These are phyloP conservation scores for Geoglossum glabrum DNA, from an alignment of 495 filamentous ascomycete genomes.

Conservation along the genomic window DNA sequence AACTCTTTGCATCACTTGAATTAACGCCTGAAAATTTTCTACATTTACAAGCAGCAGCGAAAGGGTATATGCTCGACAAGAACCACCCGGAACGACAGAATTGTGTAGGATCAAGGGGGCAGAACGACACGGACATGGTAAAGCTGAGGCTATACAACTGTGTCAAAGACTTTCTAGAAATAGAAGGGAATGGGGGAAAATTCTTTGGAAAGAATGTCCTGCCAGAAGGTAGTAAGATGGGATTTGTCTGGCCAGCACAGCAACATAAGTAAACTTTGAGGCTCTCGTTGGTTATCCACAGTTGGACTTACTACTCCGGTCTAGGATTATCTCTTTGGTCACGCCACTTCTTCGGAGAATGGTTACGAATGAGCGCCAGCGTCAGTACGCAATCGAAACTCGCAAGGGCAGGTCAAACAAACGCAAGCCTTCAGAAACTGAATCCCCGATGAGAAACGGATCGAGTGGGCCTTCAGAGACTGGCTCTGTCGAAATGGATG, in stretches of 20 bases:
- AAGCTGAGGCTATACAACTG: conserved; percentile 39
- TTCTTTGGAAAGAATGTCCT: conserved; percentile 32
- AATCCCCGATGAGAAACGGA: not conserved
- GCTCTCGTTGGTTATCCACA: not conserved
- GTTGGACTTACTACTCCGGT: not conserved
- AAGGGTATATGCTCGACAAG: conserved; percentile 39
- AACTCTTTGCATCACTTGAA: conserved; percentile 36
- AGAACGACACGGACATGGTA: conserved; percentile 36
- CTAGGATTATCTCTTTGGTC: conserved; percentile 30
- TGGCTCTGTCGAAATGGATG: not conserved
- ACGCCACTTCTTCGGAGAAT: conserved; percentile 39
- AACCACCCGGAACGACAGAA: conserved; percentile 33
- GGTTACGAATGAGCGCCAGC: conserved; percentile 44
- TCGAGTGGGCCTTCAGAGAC: not conserved
- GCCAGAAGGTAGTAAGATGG: conserved; percentile 20
- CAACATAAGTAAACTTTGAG: conserved; percentile 23
- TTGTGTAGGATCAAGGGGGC: conserved; percentile 38
- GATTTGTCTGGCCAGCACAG: conserved; percentile 32
- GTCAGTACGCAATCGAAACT: conserved; percentile 39
- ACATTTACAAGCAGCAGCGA: conserved; percentile 37
- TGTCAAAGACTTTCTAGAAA: conserved; percentile 35
- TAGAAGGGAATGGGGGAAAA: conserved; percentile 32
- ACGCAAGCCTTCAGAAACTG: conserved; percentile 22
- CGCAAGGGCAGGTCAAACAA: conserved; percentile 29
- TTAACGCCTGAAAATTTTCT: conserved; percentile 37